Evolutionary conservation across 441 rosid genomes (phyloP).

Genomic region (Aleurites moluccanus): DNA sequence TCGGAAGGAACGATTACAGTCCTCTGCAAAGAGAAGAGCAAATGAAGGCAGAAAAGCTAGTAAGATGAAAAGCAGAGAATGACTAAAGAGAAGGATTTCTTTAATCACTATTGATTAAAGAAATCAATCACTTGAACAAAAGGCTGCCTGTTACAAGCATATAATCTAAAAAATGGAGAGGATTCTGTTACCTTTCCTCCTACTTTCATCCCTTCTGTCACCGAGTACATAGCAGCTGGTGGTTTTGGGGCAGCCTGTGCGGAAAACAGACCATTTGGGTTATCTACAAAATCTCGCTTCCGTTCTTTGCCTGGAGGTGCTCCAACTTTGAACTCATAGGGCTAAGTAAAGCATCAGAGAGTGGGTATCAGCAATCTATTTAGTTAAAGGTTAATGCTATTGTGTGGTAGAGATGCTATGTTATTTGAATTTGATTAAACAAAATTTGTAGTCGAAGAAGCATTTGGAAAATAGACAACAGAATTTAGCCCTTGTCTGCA

Average conservation of each 20-base stretch:
- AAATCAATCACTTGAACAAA: not conserved
- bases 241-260: conserved; percentile 98
- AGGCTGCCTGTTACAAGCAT: not conserved
- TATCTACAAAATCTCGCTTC: conserved; percentile 81
- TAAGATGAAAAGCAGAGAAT: too few relatives aligned
- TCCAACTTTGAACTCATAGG: conserved; percentile 87
- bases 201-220: conserved; percentile 83
- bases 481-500: not conserved
- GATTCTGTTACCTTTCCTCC: conserved; percentile 78
- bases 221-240: conserved; percentile 80
- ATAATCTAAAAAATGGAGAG: not conserved
- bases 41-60: not conserved
- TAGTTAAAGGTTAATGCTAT: not conserved
- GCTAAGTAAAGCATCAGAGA: conserved; percentile 37
- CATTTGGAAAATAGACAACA: not conserved
- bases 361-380: conserved; percentile 14
- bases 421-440: not conserved
- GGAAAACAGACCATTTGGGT: conserved; percentile 89
- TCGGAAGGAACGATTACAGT: conserved; percentile 85
- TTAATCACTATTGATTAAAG: too few relatives aligned
- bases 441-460: not conserved
- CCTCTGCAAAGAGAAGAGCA: conserved; percentile 50
- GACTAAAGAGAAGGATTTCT: too few relatives aligned
- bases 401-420: not conserved
- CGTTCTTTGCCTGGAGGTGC: conserved; percentile 81